Percentiles rank a stretch among this genome's conserved stretches.
Evolutionary conservation across 2,329 filamentous ascomycete genomes (phyloP).

Genomic region (Calonectria montana): DNA sequence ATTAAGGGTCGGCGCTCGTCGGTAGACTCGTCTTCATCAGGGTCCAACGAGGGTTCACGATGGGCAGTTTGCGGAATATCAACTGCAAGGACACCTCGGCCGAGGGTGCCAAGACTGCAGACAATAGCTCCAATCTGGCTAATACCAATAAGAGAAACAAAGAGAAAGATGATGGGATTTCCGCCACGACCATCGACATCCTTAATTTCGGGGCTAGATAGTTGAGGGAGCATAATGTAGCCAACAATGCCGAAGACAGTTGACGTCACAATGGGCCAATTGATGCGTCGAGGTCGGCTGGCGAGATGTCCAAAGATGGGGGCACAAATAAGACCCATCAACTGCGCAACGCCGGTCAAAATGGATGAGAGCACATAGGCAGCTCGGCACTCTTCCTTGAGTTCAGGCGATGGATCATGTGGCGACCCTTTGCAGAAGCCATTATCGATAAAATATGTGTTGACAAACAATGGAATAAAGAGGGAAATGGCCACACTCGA

Average conservation of each 20-base stretch:
- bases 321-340: conserved; percentile 85
- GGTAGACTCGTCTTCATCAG: conserved; percentile 53
- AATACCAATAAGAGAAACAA: conserved; percentile 85
- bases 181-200: conserved; percentile 74
- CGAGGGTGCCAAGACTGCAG: conserved; percentile 90
- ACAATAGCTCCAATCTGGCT: conserved; percentile 98
- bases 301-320: conserved; percentile 89
- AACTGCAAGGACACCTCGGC: conserved; percentile 77
- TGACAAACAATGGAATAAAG: conserved; percentile 93
- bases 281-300: conserved; percentile 73
- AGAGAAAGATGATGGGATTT: conserved; percentile 75
- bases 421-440: conserved; percentile 80
- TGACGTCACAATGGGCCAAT: conserved; percentile 79
- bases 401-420: conserved; percentile 73
- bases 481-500: conserved; percentile 95
- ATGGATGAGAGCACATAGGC: conserved; percentile 91
- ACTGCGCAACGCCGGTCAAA: conserved; percentile 88
- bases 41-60: conserved; percentile 43
- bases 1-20: conserved; percentile 55
- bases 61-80: conserved; percentile 50
- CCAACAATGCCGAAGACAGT: conserved; percentile 81
- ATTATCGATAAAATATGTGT: conserved; percentile 86
- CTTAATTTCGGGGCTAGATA: conserved; percentile 80
- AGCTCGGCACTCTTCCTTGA: conserved; percentile 85
- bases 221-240: conserved; percentile 80